These are phyloP conservation scores for Symbiodinium pilosum DNA, from an alignment of 73 alveolate genomes.

Conservation along the genomic window DNA sequence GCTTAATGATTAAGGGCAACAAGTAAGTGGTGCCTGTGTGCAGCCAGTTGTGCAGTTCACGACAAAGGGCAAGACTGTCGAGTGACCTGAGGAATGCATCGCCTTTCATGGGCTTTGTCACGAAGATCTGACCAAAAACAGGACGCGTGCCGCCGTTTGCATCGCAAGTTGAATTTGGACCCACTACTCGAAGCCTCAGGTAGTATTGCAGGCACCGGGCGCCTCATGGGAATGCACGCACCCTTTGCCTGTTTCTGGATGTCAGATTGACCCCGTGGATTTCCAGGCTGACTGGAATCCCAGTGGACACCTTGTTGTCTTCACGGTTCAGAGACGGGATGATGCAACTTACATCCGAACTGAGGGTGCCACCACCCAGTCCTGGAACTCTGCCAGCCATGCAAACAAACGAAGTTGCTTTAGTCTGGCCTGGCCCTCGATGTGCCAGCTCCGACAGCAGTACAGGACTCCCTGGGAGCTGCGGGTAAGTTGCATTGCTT, in stretches of 20 bases:
- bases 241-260: constrained; percentile 27
- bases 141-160: neutral
- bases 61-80: neutral
- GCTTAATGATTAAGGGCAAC: too few species aligned
- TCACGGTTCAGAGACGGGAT: neutral
- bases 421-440: neutral
- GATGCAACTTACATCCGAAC: neutral
- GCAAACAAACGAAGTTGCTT: neutral
- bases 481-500: neutral
- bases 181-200: neutral
- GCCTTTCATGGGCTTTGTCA: too few species aligned
- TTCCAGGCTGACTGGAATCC: constrained; percentile 46
- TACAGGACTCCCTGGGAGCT: neutral
- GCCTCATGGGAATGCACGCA: too few species aligned
- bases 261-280: constrained; percentile 14
- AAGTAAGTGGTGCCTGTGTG: constrained; percentile 11
- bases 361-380: neutral
- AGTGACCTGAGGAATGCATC: too few species aligned
- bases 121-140: too few species aligned
- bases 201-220: neutral
- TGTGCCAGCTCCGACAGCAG: neutral
- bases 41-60: constrained; percentile 31
- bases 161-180: neutral
- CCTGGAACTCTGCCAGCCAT: neutral
- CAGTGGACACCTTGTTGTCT: constrained; percentile 25